These are phyloP conservation scores for Sparassis latifolia DNA, from an alignment of 1,284 basidiomycete species.

Conservation along the genomic window DNA sequence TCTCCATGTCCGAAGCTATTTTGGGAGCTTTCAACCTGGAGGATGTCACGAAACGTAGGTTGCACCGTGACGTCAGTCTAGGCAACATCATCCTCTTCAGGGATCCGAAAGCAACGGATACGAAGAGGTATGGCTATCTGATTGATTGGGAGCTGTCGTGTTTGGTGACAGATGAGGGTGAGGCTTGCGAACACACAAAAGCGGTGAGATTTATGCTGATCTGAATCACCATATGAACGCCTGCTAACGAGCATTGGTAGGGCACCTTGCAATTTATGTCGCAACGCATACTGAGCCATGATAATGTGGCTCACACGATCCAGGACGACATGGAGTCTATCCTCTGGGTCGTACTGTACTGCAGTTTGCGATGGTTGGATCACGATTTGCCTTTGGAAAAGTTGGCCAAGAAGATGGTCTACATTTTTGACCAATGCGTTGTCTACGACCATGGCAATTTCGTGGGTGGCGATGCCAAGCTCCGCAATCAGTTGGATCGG, in stretches of 20 bases:
- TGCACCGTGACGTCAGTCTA: neutral
- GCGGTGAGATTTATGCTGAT: neutral
- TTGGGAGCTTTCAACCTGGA: neutral
- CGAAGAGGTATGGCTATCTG: neutral
- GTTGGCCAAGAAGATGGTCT: neutral
- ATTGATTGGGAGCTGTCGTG: neutral
- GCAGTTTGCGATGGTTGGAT: neutral
- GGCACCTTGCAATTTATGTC: constrained; percentile 1
- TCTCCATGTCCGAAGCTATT: neutral
- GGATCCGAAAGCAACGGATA: neutral
- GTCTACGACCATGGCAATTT: neutral
- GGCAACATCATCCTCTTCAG: neutral
- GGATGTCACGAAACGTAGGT: neutral
- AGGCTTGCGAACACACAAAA: neutral
- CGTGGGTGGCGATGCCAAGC: neutral
- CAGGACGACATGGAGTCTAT: constrained; percentile 1
- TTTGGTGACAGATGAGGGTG: neutral
- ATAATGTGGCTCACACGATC: neutral
- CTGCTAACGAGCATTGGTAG: neutral
- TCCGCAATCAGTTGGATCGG: neutral
- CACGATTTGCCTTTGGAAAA: neutral
- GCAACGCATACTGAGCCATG: neutral
- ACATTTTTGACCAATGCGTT: neutral
- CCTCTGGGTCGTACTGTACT: neutral
- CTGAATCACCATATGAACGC: neutral